Evolutionary conservation across 2,329 filamentous ascomycete species (phyloP).

Genomic region (Microsporum audouinii): DNA sequence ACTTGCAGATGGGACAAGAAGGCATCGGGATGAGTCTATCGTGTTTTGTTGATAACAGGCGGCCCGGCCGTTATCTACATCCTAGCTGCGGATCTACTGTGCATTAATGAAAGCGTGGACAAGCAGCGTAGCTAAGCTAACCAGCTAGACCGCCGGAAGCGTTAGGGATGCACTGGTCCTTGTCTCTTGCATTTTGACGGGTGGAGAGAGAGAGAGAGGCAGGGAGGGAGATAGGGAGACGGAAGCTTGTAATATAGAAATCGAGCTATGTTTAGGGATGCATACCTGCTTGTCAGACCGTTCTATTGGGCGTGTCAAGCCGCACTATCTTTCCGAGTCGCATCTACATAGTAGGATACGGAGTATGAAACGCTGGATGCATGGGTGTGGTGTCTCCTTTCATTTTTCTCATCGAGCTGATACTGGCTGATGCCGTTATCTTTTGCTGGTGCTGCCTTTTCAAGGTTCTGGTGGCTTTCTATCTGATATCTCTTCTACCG

Average conservation of each 20-base stretch:
- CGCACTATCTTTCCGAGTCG: background rate
- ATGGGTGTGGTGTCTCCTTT: background rate
- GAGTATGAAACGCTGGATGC: background rate
- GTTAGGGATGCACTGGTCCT: background rate
- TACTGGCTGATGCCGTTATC: background rate
- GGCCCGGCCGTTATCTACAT: background rate
- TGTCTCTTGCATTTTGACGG: background rate
- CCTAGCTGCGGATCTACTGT: background rate
- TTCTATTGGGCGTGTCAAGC: background rate
- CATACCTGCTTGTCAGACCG: background rate
- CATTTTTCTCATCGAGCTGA: background rate
- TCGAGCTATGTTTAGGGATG: background rate
- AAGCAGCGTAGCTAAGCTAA: background rate
- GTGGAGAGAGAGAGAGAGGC: background rate
- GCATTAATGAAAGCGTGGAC: background rate
- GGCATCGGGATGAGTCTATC: background rate
- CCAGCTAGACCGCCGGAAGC: background rate
- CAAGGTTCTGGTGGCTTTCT: background rate
- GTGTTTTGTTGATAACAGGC: background rate
- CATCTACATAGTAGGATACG: background rate
- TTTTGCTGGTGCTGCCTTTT: background rate
- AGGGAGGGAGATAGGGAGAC: background rate
- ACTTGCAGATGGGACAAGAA: background rate
- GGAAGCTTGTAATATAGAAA: background rate
- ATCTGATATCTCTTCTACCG: background rate